Percentiles rank a stretch among this genome's conserved stretches.
Conservation (phyloP, 2,329 filamentous ascomycete species). For the Colletotrichum spaethianum region DNA sequence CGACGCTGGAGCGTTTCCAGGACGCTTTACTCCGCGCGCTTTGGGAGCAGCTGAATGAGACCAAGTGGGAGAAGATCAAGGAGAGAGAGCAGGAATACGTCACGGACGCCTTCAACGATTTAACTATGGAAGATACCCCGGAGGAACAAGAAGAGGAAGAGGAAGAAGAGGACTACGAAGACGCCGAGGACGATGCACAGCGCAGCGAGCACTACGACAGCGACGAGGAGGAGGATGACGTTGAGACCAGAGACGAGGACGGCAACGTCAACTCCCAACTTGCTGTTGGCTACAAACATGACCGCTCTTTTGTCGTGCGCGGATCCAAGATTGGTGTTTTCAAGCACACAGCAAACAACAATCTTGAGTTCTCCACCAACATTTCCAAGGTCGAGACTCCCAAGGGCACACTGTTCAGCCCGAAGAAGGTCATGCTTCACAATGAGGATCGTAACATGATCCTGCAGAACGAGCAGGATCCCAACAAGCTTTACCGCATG, state of each 20-base stretch:
- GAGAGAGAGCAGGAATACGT: conserved; percentile 95
- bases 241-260: conserved; percentile 76
- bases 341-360: conserved; percentile 93
- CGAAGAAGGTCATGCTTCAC: conserved; percentile 97
- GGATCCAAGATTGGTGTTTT: conserved; percentile 99
- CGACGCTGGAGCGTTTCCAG: conserved; percentile 87
- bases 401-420: conserved; percentile 88
- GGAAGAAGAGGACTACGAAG: conserved; percentile 70
- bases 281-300: conserved; percentile 96
- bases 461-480: conserved; percentile 84
- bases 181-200: conserved; percentile 74
- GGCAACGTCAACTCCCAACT: conserved; percentile 93
- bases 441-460: conserved; percentile 92
- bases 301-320: conserved; percentile 95
- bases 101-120: conserved; percentile 93
- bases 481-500: conserved; percentile 96
- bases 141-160: conserved; percentile 61
- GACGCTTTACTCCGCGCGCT: conserved; percentile 94
- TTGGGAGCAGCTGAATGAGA: conserved; percentile 96
- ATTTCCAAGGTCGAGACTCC: conserved; percentile 97
- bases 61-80: conserved; percentile 94
- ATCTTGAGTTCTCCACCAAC: conserved; percentile 95
- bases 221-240: conserved; percentile 86
- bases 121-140: conserved; percentile 86
- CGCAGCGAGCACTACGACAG: conserved; percentile 78